phyloP scores from a whole-genome alignment of 1,284 basidiomycete genomes.

The Stygiomarasmius scandens region DNA sequence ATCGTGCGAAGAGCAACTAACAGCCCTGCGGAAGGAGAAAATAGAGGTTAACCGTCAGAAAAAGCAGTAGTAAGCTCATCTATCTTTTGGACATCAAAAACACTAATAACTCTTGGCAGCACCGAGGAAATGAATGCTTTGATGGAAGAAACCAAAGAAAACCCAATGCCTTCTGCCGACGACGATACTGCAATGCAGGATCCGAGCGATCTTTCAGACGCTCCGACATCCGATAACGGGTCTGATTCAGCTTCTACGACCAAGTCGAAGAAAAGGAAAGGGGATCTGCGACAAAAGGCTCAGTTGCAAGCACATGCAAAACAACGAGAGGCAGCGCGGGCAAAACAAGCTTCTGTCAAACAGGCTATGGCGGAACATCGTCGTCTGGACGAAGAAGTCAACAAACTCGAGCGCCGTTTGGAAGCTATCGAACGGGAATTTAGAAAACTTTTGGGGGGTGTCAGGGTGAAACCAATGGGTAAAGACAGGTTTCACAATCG shows the following conservation, averaged over 20 bases:
- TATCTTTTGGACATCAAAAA: conserved; percentile 8
- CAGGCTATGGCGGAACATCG: conserved; percentile 77
- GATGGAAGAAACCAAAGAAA: conserved; percentile 60
- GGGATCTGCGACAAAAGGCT: conserved; percentile 55
- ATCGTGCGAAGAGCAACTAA: conserved; percentile 85
- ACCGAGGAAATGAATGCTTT: conserved; percentile 75
- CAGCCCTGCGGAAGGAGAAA: conserved; percentile 92
- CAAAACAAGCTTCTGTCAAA: conserved; percentile 72
- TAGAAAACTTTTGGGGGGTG: conserved; percentile 79
- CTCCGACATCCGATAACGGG: conserved; percentile 53
- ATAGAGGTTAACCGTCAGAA: conserved; percentile 90
- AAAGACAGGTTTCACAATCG: conserved; percentile 92
- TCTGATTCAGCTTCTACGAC: conserved; percentile 50
- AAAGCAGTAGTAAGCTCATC: conserved; percentile 76
- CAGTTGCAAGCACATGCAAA: conserved; percentile 68
- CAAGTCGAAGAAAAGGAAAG: conserved; percentile 40
- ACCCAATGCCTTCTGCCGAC: conserved; percentile 29
- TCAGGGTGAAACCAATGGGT: conserved; percentile 87
- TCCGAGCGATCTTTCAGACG: conserved; percentile 72
- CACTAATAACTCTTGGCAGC: conserved; percentile 38
- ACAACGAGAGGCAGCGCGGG: conserved; percentile 73
- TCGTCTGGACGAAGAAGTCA: conserved; percentile 85
- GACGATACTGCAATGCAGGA: conserved; percentile 67
- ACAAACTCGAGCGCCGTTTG: conserved; percentile 75
- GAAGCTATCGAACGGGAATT: conserved; percentile 94